Evolutionary conservation across 2,329 filamentous ascomycete genomes (phyloP), one percentile per base, ranked within the genome.

Genomic region (Pseudogymnoascus sp.): DNA sequence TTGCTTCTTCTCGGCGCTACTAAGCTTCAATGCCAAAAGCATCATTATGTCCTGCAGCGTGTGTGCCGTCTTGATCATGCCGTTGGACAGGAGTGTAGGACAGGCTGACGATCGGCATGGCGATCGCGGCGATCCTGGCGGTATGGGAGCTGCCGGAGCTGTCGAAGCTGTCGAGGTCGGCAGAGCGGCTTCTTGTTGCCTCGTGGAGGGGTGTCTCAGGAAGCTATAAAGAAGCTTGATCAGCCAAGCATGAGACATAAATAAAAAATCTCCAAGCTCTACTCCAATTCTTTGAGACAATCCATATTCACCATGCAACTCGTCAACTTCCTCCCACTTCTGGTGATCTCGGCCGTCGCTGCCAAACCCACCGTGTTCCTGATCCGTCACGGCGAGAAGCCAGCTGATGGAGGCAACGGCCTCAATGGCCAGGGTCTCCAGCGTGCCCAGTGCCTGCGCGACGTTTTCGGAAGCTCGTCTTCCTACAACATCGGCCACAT

Each of bases 321-420:
- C 29, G 24, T 54, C 44, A 54, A 33, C 26, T 17, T 33, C 26
- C 26, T 54, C n/a, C 39, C 47, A 33, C 39, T 47, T 58, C 31
- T 61, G 5, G 13, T 61, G 15, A 33, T 21, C 41, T 33, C 41
- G 15, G 39, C 15, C 26, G 59, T 36, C 15, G 21, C 59, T 3
- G 69, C 70, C 11, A 63, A 65, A 8, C 77, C 82, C 1, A 85
- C 79, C 0, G 80, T 86, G 33, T 87, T 84, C 68, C 72, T 86
- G 7, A 86, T 87, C 69, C 80, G 84, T 15, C 84, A 87, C 65
- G 84, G 84, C 63, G 84, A 87, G 71, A 87, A 87, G 71, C 83
- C 84, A 2, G 62, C 68, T 1, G 71, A 76, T 37, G 76, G 76
- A 13, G 74, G 74, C 35, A 72, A 77, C 62, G 83, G 82, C 1